phyloP scores from a whole-genome alignment of 192 early-diverging fungal genomes.

The Podila minutissima region DNA sequence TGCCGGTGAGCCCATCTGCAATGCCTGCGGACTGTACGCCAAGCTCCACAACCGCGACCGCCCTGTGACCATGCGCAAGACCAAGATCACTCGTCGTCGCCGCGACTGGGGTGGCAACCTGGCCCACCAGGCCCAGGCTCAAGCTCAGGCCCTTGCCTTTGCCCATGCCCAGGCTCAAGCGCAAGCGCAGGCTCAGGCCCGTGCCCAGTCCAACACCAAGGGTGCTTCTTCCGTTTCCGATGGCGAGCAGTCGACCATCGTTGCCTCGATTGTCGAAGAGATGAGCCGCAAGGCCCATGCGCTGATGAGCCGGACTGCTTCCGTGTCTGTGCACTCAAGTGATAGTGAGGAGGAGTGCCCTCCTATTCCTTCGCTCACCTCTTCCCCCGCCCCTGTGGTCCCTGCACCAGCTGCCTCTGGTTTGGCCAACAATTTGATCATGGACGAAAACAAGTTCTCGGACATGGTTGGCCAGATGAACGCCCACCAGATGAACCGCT shows the following conservation, averaged over 20 bases:
- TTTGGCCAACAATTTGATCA: conserved; percentile 31
- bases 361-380: not conserved
- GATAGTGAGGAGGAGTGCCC: conserved; percentile 33
- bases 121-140: conserved; percentile 35
- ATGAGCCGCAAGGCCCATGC: conserved; percentile 21
- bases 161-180: conserved; percentile 39
- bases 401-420: not conserved
- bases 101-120: conserved; percentile 60
- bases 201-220: not conserved
- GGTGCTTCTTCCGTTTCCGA: not conserved
- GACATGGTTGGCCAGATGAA: conserved; percentile 59
- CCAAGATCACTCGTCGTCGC: conserved; percentile 67
- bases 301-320: not conserved
- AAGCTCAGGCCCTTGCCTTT: conserved; percentile 33
- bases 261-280: conserved; percentile 24
- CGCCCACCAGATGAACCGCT: conserved; percentile 62
- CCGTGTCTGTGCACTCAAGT: not conserved
- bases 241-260: conserved; percentile 2
- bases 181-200: conserved; percentile 9
- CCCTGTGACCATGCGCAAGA: conserved; percentile 83
- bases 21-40: conserved; percentile 88
- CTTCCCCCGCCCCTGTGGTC: not conserved
- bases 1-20: conserved; percentile 79
- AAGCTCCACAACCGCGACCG: conserved; percentile 91
- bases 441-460: conserved; percentile 53